phyloP scores from a whole-genome alignment of 176 grass and related monocot species.

The Musa itinerans region DNA sequence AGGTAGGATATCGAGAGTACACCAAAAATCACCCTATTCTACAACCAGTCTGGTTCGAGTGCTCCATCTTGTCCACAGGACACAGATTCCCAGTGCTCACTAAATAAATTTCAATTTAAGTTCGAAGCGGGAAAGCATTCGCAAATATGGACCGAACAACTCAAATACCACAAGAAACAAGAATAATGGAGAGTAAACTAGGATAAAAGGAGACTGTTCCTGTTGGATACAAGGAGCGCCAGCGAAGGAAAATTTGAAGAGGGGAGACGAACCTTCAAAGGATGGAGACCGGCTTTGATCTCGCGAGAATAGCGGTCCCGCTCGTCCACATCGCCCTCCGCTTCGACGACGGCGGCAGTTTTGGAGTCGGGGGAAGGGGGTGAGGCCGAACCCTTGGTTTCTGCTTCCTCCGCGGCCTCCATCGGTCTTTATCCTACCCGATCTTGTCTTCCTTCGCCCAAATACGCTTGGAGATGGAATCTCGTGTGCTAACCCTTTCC shows the following conservation, averaged over 20 bases:
- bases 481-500: too few species aligned
- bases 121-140: background rate
- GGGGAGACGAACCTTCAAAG: constrained; percentile 50
- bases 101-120: background rate
- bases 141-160: background rate
- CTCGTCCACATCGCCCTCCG: constrained; percentile 46
- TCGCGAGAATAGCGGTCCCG: constrained; percentile 61
- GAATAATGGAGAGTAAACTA: background rate
- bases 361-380: constrained; percentile 5
- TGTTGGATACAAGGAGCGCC: too few species aligned
- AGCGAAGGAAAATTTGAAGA: background rate
- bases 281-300: constrained; percentile 77
- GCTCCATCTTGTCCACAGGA: background rate
- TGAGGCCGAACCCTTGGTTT: constrained; percentile 8
- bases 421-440: background rate
- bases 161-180: background rate
- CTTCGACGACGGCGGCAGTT: constrained; percentile 13
- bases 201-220: background rate
- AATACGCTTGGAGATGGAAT: too few species aligned
- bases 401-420: background rate
- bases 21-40: background rate
- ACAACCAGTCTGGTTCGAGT: background rate
- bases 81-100: too few species aligned
- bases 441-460: too few species aligned
- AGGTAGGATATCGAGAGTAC: background rate